Percentiles rank a stretch among this genome's conserved stretches.
Evolutionary conservation across 1,139 yeast species (phyloP).

Genomic region (Saccharomyces hybrid): DNA sequence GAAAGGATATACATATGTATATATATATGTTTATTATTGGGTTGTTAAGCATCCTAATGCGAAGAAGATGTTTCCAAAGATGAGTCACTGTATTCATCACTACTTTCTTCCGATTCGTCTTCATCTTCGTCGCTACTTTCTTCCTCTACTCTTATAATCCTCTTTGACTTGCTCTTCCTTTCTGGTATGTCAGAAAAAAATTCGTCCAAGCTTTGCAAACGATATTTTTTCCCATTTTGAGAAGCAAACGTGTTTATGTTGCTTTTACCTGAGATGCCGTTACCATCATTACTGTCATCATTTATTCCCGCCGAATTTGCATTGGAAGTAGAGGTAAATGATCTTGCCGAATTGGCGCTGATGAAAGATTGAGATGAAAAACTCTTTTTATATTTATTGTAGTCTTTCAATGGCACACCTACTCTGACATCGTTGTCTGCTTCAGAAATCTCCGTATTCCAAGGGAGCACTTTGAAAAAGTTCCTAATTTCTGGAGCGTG

Average conservation of each 20-base stretch:
- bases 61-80: background rate
- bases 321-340: conserved; percentile 4
- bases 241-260: conserved; percentile 2
- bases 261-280: background rate
- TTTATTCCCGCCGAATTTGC: conserved; percentile 2
- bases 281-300: background rate
- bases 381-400: conserved; percentile 24
- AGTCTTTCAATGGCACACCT: conserved; percentile 27
- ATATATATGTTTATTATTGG: background rate
- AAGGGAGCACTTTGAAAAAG: conserved; percentile 7
- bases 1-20: too few species aligned
- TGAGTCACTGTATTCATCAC: conserved; percentile 14
- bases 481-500: conserved; percentile 8
- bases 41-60: background rate
- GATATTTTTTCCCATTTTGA: conserved; percentile 36
- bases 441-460: conserved; percentile 11
- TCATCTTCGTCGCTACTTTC: conserved; percentile 29
- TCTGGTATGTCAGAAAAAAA: conserved; percentile 58
- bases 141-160: conserved; percentile 30
- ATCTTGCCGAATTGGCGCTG: conserved; percentile 4
- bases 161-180: conserved; percentile 21
- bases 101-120: conserved; percentile 30
- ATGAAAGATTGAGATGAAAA: conserved; percentile 26
- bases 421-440: conserved; percentile 15
- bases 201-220: conserved; percentile 75